phyloP scores from a whole-genome alignment of 768 basidiomycete genomes.

The Boletus barrowsii region DNA sequence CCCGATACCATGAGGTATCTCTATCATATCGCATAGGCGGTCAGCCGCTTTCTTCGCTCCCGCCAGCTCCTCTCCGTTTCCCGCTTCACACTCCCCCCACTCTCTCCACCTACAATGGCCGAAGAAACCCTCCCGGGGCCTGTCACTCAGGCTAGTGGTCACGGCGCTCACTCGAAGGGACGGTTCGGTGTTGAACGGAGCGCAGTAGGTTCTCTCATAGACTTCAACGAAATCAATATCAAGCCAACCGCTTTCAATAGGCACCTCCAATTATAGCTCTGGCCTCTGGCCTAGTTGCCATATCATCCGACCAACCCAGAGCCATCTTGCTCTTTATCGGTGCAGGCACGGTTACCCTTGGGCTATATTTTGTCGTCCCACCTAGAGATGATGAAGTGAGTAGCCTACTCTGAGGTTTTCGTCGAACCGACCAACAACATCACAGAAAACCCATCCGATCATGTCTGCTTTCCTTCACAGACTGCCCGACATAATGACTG shows the following conservation, averaged over 20 bases:
- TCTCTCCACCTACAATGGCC: background rate
- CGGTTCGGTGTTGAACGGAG: background rate
- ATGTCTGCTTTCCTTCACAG: background rate
- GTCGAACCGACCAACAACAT: background rate
- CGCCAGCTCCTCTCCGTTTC: background rate
- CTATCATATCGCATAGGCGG: too few species aligned
- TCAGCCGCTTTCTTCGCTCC: too few species aligned
- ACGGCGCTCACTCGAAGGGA: background rate
- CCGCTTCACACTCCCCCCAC: too few species aligned
- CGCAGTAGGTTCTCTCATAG: background rate
- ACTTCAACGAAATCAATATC: background rate
- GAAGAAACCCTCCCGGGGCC: background rate
- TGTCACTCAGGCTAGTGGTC: background rate
- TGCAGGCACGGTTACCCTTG: background rate
- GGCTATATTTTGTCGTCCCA: background rate
- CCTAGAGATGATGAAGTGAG: background rate
- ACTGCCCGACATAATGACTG: background rate
- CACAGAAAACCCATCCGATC: background rate
- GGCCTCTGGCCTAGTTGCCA: background rate
- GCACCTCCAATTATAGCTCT: background rate
- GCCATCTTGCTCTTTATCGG: background rate
- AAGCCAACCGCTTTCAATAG: background rate
- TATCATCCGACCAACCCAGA: background rate
- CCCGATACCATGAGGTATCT: too few species aligned
- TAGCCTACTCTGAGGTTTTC: background rate